Conservation (phyloP, 2,329 filamentous ascomycete genomes). For the Geosmithia putterillii region DNA sequence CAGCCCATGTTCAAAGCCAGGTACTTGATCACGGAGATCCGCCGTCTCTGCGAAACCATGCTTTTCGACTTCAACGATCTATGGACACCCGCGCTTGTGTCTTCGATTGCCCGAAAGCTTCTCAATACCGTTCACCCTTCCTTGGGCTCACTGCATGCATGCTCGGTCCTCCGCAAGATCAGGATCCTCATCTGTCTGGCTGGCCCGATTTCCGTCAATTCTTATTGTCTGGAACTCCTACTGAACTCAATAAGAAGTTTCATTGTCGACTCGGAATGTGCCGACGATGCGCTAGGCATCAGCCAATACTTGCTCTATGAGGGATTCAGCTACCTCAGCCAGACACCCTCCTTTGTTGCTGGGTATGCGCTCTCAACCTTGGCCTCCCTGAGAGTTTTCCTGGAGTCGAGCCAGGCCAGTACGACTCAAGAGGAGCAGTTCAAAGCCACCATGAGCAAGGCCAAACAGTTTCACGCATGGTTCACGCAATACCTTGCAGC, state of each 20-base stretch:
- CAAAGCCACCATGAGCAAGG: constrained; percentile 61
- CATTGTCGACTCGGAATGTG: constrained; percentile 72
- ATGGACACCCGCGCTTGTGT: constrained; percentile 66
- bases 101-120: constrained; percentile 63
- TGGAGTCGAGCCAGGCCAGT: constrained; percentile 62
- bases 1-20: constrained; percentile 79
- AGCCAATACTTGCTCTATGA: constrained; percentile 69
- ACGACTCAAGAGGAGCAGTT: constrained; percentile 81
- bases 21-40: constrained; percentile 62
- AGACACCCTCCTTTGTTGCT: constrained; percentile 62
- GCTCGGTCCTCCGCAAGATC: constrained; percentile 76
- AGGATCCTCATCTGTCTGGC: constrained; percentile 70
- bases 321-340: constrained; percentile 51
- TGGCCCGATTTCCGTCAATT: constrained; percentile 56
- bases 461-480: constrained; percentile 68
- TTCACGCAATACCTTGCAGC: constrained; percentile 55
- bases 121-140: constrained; percentile 73
- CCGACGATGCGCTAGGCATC: constrained; percentile 80
- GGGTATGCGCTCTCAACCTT: constrained; percentile 72
- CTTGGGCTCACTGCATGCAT: constrained; percentile 76
- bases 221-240: constrained; percentile 84
- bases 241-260: constrained; percentile 70
- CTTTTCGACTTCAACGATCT: constrained; percentile 51
- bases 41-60: constrained; percentile 64
- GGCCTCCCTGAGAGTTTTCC: constrained; percentile 64